Base-by-base conservation (phyloP, 1,284 basidiomycete species). In the Pulchroboletus neoregius region DNA sequence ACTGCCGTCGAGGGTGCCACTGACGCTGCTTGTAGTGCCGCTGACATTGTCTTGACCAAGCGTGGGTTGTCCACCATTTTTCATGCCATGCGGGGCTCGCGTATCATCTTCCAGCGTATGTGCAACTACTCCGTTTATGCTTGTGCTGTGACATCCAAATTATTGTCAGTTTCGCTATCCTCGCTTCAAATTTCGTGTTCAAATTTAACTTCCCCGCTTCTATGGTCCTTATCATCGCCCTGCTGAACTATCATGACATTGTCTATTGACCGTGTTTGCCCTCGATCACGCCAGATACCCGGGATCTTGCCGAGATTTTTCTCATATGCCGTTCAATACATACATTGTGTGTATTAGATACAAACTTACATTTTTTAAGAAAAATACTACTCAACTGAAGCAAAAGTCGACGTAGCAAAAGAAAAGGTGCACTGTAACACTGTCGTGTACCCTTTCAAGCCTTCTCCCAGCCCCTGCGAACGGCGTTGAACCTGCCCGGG, bases 161-260 rank as follows among this genome's bases (percentile, higher is more conserved):
- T 69, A 94, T 97, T 58, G 89, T 96, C 58, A 94, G 91, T 72
- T 98, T 98, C 74, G 84, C 94, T 58, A 84, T 97, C 72, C 80
- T 98, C 66, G 89, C 91, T 43, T 97, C n/a, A n/a, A n/a, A n/a
- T n/a, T n/a, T 97, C 68, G 87, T 86, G 50, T 97, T 94, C 86
- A 84, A 88, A 76, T 93, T 94, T 71, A 88, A 95, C 72, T 97
- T 98, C 91, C 94, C 94, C 62, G 92, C 94, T 13, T 98, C 98
- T 84, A 97, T 98, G 94, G 85, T 98, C 56, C 87, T 97, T 69
- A 91, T 98, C 71, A 95, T 98, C 58, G 94, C 94, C 51, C 79
- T 97, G 44, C 76, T 97, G 59, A 97, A 98, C 94, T 58, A 95
- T 97, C 80, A 97, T 98, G 94, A 97, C 94, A 10, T 80, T 98